A percentile compares a stretch with the other conserved stretches of the same genome.
phyloP scores from a whole-genome alignment of 2,329 filamentous ascomycete genomes.

The Sclerotiophoma versabilis region DNA sequence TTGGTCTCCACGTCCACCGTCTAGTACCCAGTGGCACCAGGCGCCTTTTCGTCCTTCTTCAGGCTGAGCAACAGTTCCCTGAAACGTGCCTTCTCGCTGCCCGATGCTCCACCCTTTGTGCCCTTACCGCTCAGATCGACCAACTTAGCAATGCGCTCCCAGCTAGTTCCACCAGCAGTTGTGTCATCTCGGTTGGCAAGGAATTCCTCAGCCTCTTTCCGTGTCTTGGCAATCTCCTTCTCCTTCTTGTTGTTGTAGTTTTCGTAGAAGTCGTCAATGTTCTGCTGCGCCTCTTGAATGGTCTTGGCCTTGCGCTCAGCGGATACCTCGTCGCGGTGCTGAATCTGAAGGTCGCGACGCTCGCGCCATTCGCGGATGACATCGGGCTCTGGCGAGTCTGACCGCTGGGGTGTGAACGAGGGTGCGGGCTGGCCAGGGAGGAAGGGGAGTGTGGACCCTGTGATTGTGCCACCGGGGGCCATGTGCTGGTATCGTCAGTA shows the following conservation, averaged over 20 bases:
- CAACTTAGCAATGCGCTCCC: slow-evolving; percentile 97
- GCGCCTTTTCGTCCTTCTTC: slow-evolving; percentile 91
- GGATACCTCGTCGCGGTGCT: slow-evolving; percentile 85
- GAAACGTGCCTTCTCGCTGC: slow-evolving; percentile 95
- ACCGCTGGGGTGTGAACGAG: slow-evolving; percentile 57
- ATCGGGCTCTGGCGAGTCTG: slow-evolving; percentile 84
- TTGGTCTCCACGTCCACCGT: background rate
- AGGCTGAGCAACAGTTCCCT: slow-evolving; percentile 86
- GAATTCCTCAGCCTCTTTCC: slow-evolving; percentile 93
- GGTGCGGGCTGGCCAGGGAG: slow-evolving; percentile 48
- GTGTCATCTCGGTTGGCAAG: slow-evolving; percentile 88
- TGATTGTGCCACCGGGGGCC: slow-evolving; percentile 80
- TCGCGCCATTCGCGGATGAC: slow-evolving; percentile 91
- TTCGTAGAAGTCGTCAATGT: slow-evolving; percentile 99
- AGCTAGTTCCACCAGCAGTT: slow-evolving; percentile 92
- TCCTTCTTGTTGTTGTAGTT: slow-evolving; percentile 99
- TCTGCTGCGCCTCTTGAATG: slow-evolving; percentile 85
- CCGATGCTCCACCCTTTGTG: slow-evolving; percentile 80
- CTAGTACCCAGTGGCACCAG: slow-evolving; percentile 60
- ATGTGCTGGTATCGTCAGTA: slow-evolving; percentile 62
- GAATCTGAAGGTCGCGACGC: slow-evolving; percentile 80
- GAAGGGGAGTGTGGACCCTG: slow-evolving; percentile 69
- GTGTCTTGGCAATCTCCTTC: slow-evolving; percentile 86
- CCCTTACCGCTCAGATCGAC: slow-evolving; percentile 98
- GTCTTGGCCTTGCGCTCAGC: slow-evolving; percentile 83